These are phyloP conservation scores for Saccharomycopsis hybrid DNA, from an alignment of 1,139 yeast species.

Conservation along the genomic window DNA sequence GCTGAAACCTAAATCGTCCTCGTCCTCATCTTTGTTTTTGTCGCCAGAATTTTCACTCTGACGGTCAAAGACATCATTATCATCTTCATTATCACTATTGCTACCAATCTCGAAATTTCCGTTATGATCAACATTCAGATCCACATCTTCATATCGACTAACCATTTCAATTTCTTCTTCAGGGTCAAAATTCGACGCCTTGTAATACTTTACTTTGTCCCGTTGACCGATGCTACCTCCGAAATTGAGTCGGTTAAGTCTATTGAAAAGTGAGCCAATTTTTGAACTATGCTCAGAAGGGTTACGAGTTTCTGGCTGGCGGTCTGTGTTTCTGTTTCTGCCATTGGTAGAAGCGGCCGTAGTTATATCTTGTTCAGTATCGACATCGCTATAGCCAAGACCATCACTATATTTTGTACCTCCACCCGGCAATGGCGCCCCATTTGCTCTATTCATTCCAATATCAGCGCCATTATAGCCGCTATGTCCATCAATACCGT, in stretches of 20 bases:
- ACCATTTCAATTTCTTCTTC: slow-evolving; percentile 20
- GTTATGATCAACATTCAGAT: too few relatives aligned
- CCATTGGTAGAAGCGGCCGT: not conserved
- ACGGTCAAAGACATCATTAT: not conserved
- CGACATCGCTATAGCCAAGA: not conserved
- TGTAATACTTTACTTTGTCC: slow-evolving; percentile 8
- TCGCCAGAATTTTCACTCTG: not conserved
- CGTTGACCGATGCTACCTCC: slow-evolving; percentile 7
- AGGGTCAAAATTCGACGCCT: slow-evolving; percentile 12
- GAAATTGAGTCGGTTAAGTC: not conserved
- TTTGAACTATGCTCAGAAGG: too few relatives aligned
- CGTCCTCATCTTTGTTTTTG: not conserved
- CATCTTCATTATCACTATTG: not conserved
- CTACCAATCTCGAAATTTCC: not conserved
- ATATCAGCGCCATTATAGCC: not conserved
- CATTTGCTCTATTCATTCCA: not conserved
- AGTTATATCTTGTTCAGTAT: not conserved
- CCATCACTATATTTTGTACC: not conserved
- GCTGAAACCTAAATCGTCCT: not conserved
- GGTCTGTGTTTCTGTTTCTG: not conserved
- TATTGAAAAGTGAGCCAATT: slow-evolving; percentile 3
- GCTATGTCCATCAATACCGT: not conserved
- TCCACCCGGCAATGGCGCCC: too few relatives aligned
- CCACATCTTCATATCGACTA: not conserved
- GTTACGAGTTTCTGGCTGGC: too few relatives aligned